Evolutionary conservation across 148 eudicot genomes (phyloP).

Genomic region (Cornus florida): DNA sequence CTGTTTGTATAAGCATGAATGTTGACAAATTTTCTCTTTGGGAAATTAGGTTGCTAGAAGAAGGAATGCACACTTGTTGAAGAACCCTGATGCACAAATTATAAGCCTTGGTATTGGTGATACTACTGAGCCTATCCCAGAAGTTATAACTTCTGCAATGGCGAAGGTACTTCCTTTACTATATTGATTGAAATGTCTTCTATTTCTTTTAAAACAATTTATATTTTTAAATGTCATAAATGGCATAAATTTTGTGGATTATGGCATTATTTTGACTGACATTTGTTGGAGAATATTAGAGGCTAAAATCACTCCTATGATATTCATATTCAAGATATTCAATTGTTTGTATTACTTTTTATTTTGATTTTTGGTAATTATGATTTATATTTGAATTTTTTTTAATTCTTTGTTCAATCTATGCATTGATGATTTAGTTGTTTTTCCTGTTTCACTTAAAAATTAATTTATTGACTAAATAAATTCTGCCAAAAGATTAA

Average conservation of each 20-base stretch:
- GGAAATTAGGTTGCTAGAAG: conserved; percentile 69
- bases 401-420: too few relatives aligned
- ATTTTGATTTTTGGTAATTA: too few relatives aligned
- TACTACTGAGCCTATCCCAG: conserved; percentile 92
- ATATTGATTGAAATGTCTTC: background rate
- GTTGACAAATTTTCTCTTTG: background rate
- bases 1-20: background rate
- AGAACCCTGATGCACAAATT: conserved; percentile 87
- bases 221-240: background rate
- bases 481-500: too few relatives aligned
- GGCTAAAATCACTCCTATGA: too few relatives aligned
- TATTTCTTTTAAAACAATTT: background rate
- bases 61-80: conserved; percentile 65
- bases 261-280: background rate
- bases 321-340: too few relatives aligned
- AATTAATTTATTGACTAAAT: too few relatives aligned
- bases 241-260: background rate
- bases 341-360: too few relatives aligned
- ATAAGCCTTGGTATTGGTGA: conserved; percentile 96
- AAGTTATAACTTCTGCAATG: conserved; percentile 91
- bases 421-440: too few relatives aligned
- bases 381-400: too few relatives aligned
- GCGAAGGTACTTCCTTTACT: conserved; percentile 48
- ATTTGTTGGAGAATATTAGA: too few relatives aligned
- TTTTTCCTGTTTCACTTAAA: too few relatives aligned